Percentiles rank a stretch among this genome's conserved stretches.
Evolutionary conservation across 495 filamentous ascomycete genomes (phyloP).

Genomic region (Aspergillus biplanus): DNA sequence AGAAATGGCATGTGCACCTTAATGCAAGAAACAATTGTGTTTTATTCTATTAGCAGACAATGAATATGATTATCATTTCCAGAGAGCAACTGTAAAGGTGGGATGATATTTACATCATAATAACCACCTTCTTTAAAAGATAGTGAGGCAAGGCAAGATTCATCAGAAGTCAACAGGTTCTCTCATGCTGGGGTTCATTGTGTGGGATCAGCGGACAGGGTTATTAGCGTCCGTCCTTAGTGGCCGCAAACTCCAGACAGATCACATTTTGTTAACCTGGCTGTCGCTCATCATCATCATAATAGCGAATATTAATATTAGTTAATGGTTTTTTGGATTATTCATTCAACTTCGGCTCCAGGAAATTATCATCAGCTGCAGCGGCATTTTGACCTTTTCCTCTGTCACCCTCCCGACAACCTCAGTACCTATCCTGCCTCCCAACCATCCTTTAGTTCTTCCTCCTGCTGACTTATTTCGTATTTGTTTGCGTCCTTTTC

Average conservation of each 20-base stretch:
- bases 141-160: not conserved
- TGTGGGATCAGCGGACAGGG: slow-evolving; percentile 1
- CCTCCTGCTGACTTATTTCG: slow-evolving; percentile 4
- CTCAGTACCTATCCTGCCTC: slow-evolving; percentile 1
- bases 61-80: not conserved
- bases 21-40: slow-evolving; percentile 1
- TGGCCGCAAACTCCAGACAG: slow-evolving; percentile 15
- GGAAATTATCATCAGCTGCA: no score
- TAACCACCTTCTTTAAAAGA: not conserved
- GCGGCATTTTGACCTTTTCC: no score
- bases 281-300: not conserved
- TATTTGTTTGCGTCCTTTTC: slow-evolving; percentile 6
- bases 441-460: not conserved
- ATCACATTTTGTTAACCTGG: slow-evolving; percentile 5
- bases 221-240: slow-evolving; percentile 15
- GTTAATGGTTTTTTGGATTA: not conserved
- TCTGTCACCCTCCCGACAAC: not conserved
- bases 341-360: no score
- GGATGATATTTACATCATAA: not conserved
- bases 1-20: not conserved
- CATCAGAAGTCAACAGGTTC: not conserved
- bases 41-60: not conserved
- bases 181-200: slow-evolving; percentile 2
- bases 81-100: not conserved
- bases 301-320: not conserved